phyloP scores from a whole-genome alignment of 2,329 filamentous ascomycete genomes.

The Monilinia vaccinii-corymbosi region DNA sequence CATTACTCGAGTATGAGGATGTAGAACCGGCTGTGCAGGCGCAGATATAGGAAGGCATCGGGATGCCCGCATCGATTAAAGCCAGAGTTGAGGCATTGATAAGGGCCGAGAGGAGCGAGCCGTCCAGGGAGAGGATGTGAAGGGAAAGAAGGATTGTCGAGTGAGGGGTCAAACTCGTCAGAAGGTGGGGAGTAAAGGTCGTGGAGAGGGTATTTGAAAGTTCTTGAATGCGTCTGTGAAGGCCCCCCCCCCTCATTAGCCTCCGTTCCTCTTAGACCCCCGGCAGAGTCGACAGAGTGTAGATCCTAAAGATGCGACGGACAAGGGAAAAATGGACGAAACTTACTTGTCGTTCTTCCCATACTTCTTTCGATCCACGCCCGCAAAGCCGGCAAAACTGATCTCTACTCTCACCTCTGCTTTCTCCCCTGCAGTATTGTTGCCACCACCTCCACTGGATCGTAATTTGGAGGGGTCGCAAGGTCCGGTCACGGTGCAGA shows the following conservation, averaged over 20 bases:
- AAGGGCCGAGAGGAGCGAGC: conserved; percentile 78
- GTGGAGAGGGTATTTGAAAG: conserved; percentile 71
- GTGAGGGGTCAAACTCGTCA: conserved; percentile 84
- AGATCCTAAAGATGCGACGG: not conserved
- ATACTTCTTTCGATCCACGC: conserved; percentile 72
- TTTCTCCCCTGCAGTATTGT: conserved; percentile 32
- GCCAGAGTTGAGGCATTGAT: conserved; percentile 88
- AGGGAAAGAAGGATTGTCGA: conserved; percentile 75
- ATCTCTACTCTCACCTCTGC: conserved; percentile 74
- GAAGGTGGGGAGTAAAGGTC: conserved; percentile 67
- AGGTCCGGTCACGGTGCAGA: conserved; percentile 85
- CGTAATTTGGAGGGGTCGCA: conserved; percentile 46
- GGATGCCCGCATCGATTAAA: conserved; percentile 87
- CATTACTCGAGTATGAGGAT: conserved; percentile 53
- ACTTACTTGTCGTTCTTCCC: conserved; percentile 69
- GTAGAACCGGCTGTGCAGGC: conserved; percentile 83
- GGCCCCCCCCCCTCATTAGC: not conserved
- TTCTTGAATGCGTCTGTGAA: conserved; percentile 63
- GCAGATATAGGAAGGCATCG: conserved; percentile 85
- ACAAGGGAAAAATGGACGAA: not conserved
- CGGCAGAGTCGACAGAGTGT: not conserved
- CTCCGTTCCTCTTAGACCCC: not conserved
- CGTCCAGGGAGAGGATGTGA: conserved; percentile 83
- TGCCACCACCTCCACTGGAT: conserved; percentile 36
- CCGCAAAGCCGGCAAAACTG: conserved; percentile 78